Conservation (phyloP, 495 filamentous ascomycete species). For the Aspergillus saccharolyticus region DNA sequence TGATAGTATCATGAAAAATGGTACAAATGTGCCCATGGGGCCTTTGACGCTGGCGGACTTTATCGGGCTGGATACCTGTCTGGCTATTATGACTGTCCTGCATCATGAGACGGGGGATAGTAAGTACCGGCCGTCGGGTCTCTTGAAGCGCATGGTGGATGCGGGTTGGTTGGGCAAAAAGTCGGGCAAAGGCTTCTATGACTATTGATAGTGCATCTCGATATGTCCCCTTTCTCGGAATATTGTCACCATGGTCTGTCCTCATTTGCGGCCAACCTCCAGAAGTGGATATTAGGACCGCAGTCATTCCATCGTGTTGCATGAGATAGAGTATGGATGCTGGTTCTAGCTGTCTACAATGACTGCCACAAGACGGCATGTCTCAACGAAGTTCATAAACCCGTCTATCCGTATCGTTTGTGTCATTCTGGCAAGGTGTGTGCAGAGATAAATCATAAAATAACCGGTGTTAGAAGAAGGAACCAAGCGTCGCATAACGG, state of each 20-base stretch:
- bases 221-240: slow-evolving; percentile 3
- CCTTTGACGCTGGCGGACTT: slow-evolving; percentile 93
- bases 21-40: slow-evolving; percentile 98
- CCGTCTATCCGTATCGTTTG: too few relatives aligned
- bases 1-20: slow-evolving; percentile 98
- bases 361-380: too few relatives aligned
- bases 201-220: slow-evolving; percentile 51
- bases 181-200: slow-evolving; percentile 92
- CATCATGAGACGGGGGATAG: slow-evolving; percentile 87
- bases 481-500: background rate
- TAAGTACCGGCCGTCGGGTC: slow-evolving; percentile 85
- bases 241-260: background rate
- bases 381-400: too few relatives aligned
- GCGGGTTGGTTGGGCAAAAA: slow-evolving; percentile 98
- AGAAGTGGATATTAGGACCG: too few relatives aligned
- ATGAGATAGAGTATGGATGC: too few relatives aligned
- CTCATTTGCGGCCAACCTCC: too few relatives aligned
- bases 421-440: too few relatives aligned
- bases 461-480: background rate
- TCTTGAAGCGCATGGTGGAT: slow-evolving; percentile 92
- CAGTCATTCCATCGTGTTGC: too few relatives aligned
- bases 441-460: background rate
- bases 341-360: too few relatives aligned
- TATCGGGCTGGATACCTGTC: slow-evolving; percentile 93
- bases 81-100: slow-evolving; percentile 95